phyloP scores from a whole-genome alignment of 306 rosid species.

The Lupinus albus region DNA sequence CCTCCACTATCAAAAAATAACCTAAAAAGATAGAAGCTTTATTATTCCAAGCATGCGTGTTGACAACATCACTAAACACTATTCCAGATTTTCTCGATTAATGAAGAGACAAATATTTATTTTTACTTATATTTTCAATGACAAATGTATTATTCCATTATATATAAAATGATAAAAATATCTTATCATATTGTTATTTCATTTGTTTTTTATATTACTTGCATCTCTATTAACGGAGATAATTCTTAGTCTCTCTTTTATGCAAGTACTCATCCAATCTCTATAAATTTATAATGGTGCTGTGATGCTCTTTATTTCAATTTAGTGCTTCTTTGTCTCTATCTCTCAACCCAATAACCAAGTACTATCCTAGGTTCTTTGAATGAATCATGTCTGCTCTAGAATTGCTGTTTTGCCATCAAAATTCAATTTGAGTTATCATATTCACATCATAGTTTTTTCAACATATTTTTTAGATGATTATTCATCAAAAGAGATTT shows the following conservation, averaged over 20 bases:
- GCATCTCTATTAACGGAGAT: too few species aligned
- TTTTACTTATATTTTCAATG: too few species aligned
- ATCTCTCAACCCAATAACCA: conserved; percentile 1
- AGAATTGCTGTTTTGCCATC: conserved; percentile 12
- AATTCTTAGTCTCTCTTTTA: conserved; percentile 15
- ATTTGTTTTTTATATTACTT: too few species aligned
- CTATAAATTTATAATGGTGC: conserved; percentile 10
- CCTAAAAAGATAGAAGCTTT: conserved; percentile 39
- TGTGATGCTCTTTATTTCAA: neutral
- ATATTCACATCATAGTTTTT: too few species aligned
- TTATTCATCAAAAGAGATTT: too few species aligned
- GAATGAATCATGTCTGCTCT: neutral
- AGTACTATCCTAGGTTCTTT: conserved; percentile 20
- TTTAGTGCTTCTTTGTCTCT: neutral
- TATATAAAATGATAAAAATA: too few species aligned
- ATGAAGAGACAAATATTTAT: too few species aligned
- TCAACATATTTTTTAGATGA: too few species aligned
- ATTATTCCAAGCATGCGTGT: conserved; percentile 44
- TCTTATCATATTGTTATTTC: too few species aligned
- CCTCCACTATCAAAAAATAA: conserved; percentile 45
- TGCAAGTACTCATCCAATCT: conserved; percentile 17
- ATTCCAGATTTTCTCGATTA: too few species aligned
- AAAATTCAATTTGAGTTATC: neutral
- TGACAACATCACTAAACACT: conserved; percentile 49
- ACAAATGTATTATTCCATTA: too few species aligned